Evolutionary conservation across 225 moss, liverwort and hornwort genomes (phyloP).

Genomic region (Marchantia paleacea): DNA sequence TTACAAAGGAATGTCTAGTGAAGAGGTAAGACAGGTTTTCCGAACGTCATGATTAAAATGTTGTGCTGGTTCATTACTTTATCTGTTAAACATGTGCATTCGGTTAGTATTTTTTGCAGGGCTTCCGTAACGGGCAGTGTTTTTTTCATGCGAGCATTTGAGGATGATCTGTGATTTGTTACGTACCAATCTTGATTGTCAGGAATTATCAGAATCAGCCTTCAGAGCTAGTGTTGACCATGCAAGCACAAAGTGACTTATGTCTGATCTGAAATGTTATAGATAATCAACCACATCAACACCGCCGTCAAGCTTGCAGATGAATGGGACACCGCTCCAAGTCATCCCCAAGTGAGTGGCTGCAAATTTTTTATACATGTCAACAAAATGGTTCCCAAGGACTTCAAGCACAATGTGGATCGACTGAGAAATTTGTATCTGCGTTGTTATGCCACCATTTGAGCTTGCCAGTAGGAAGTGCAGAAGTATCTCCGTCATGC

Average conservation of each 20-base stretch:
- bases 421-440: neutral
- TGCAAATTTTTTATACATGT: neutral
- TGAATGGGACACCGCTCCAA: slow-evolving; percentile 49
- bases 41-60: neutral
- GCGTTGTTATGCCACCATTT: neutral
- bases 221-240: neutral
- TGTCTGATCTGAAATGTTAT: slow-evolving; percentile 5
- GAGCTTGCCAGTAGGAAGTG: neutral
- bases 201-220: too few relatives aligned
- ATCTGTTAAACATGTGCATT: too few relatives aligned
- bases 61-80: too few relatives aligned
- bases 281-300: slow-evolving; percentile 80
- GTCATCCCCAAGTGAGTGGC: slow-evolving; percentile 45
- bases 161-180: too few relatives aligned
- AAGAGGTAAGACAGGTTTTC: slow-evolving; percentile 39
- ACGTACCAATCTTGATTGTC: too few relatives aligned
- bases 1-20: slow-evolving; percentile 55
- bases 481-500: neutral
- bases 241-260: neutral
- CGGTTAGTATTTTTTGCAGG: too few relatives aligned
- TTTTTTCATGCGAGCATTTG: too few relatives aligned
- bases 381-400: neutral
- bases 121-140: too few relatives aligned
- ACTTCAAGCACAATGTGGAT: too few relatives aligned
- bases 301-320: slow-evolving; percentile 52